Evolutionary conservation across 495 filamentous ascomycete genomes (phyloP).

Genomic region (Trypethelium eluteriae): DNA sequence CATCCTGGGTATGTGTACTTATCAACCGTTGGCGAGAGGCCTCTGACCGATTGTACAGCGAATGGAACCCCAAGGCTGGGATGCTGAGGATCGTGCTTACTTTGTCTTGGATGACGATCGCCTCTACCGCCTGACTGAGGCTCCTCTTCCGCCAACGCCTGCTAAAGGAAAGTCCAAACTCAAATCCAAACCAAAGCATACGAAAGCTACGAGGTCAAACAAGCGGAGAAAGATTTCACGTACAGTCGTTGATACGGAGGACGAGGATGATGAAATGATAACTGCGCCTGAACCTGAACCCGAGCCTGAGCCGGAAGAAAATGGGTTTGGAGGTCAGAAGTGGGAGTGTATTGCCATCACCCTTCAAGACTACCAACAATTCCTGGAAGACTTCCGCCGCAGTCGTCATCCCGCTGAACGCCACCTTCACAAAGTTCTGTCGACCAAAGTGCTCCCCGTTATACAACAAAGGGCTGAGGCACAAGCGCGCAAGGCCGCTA

Average conservation of each 20-base stretch:
- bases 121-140: constrained; percentile 74
- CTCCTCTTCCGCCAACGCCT: constrained; percentile 49
- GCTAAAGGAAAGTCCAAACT: constrained; percentile 54
- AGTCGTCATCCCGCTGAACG: constrained; percentile 78
- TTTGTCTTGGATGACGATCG: constrained; percentile 91
- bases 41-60: constrained; percentile 46
- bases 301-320: constrained; percentile 36
- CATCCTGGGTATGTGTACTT: constrained; percentile 61
- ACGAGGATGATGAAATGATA: constrained; percentile 46
- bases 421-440: constrained; percentile 57
- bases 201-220: constrained; percentile 49
- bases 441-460: constrained; percentile 69
- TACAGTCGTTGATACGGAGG: constrained; percentile 44
- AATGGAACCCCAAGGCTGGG: constrained; percentile 86
- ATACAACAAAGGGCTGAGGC: constrained; percentile 75
- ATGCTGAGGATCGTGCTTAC: constrained; percentile 73
- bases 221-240: constrained; percentile 61
- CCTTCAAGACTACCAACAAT: constrained; percentile 63
- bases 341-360: constrained; percentile 90
- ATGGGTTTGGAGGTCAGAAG: constrained; percentile 61
- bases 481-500: constrained; percentile 57
- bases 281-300: constrained; percentile 29
- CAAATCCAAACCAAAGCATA: constrained; percentile 49
- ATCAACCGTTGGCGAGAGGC: neutral
- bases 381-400: constrained; percentile 61